These are phyloP conservation scores for Alternaria triticina DNA, from an alignment of 2,329 filamentous ascomycete genomes.

Conservation along the genomic window DNA sequence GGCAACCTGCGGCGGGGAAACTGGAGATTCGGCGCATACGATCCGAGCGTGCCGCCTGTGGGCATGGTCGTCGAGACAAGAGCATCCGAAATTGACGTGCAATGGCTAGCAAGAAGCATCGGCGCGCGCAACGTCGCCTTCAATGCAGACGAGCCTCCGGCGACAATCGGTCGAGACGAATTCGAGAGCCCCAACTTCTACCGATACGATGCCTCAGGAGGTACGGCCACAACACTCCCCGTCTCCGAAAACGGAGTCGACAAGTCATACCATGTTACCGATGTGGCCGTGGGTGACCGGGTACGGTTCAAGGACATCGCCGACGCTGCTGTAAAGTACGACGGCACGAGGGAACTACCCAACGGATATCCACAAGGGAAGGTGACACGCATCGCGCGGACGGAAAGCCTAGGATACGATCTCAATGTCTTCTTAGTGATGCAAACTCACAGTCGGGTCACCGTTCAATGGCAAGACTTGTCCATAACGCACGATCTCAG, in stretches of 20 bases:
- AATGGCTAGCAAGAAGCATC: constrained; percentile 60
- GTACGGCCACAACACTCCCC: constrained; percentile 29
- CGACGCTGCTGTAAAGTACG: constrained; percentile 60
- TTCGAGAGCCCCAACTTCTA: constrained; percentile 52
- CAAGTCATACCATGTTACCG: constrained; percentile 44
- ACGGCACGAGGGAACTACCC: constrained; percentile 36
- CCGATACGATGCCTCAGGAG: constrained; percentile 52
- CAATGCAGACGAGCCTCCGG: constrained; percentile 41
- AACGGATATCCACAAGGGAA: constrained; percentile 48
- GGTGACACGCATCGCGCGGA: constrained; percentile 54
- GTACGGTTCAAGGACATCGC: constrained; percentile 63
- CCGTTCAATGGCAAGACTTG: constrained; percentile 66
- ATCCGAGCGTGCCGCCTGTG: constrained; percentile 56
- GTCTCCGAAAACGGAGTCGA: constrained; percentile 30
- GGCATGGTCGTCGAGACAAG: constrained; percentile 62
- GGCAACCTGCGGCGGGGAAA: constrained; percentile 58
- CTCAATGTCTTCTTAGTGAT: constrained; percentile 63
- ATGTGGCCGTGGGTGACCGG: constrained; percentile 54
- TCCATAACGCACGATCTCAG: constrained; percentile 56
- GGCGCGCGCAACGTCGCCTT: constrained; percentile 23
- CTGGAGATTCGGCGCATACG: constrained; percentile 61
- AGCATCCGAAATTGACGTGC: constrained; percentile 54
- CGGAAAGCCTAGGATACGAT: constrained; percentile 62
- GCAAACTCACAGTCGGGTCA: constrained; percentile 57
- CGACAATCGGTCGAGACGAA: constrained; percentile 45